These are phyloP conservation scores for Rhodosporidiobolus sp. DNA, from an alignment of 768 basidiomycete species.

Conservation along the genomic window DNA sequence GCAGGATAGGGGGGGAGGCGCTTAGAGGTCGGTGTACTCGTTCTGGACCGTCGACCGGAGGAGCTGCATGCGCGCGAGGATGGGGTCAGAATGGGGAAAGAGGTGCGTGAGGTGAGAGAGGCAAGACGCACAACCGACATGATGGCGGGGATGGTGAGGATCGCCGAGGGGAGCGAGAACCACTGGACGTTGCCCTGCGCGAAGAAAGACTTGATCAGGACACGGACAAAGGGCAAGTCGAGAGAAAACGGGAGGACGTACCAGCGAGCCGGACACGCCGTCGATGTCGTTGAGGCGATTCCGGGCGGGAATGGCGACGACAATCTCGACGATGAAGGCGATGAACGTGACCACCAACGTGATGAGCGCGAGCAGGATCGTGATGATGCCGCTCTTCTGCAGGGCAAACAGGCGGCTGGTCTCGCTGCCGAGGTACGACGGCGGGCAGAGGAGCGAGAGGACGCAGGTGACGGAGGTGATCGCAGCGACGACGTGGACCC, in stretches of 20 bases:
- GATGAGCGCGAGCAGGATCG: constrained; percentile 26
- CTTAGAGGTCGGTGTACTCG: constrained; percentile 26
- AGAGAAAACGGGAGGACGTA: neutral
- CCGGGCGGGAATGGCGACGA: constrained; percentile 29
- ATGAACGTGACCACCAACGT: constrained; percentile 23
- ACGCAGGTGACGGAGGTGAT: constrained; percentile 18
- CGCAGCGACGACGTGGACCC: constrained; percentile 35
- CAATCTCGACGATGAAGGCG: constrained; percentile 27
- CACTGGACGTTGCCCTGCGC: constrained; percentile 39
- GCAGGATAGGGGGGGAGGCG: neutral
- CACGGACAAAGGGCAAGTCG: neutral
- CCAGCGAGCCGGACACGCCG: constrained; percentile 14
- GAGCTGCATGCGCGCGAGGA: constrained; percentile 2
- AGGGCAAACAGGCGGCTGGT: constrained; percentile 24
- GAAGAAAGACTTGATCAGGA: neutral
- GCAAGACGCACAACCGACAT: constrained; percentile 24
- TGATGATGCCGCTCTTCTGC: constrained; percentile 38
- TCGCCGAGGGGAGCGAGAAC: constrained; percentile 28
- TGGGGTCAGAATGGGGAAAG: neutral
- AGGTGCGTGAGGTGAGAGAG: neutral
- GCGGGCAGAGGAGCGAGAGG: constrained; percentile 30
- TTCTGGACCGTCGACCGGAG: constrained; percentile 15
- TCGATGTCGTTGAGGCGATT: constrained; percentile 12
- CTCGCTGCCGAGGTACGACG: constrained; percentile 31
- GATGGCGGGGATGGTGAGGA: constrained; percentile 31